Base-by-base conservation (phyloP, 225 moss, liverwort and hornwort genomes). In the Straminergon stramineum region DNA sequence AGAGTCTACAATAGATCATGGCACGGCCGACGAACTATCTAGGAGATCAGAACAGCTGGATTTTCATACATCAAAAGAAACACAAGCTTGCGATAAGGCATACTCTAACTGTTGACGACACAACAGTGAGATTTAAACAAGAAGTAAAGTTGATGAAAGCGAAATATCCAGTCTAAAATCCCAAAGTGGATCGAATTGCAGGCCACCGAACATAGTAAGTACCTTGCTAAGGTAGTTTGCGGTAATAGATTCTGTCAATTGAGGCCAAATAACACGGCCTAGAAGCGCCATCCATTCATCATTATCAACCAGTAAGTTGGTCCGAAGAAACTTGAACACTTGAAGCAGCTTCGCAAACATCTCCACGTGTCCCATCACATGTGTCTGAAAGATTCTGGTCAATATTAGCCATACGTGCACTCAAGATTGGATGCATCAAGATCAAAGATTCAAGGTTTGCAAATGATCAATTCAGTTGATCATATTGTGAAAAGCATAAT, bases 211-310 rank as follows among this genome's bases (percentile, higher is more conserved):
- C 28, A 66, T 64, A 81, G 43, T 48, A 86, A 86, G 23, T 91
- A 98, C 98, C 97, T 96, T 96, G 89, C 92, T 92, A 74, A 98
- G 95, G 85, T 91, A 92, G 88, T 93, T 92, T 43, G 88, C 86
- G 88, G 94, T 95, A 69, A 98, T 95, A 53, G 98, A 93, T 87
- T 96, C 95, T 35, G 95, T 94, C 84, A 98, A 93, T 79, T 94
- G 94, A 88, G 98, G 98, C 98, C 98, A 98, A 75, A 97, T 91
- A 82, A 95, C 92, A 83, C 95, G 96, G 73, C 98, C 98, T 87
- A 98, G 95, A 85, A 94, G 93, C 83, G 89, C 90, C 96, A 96
- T 96, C 93, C 94, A 93, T 77, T 93, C 92, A 78, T 93, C 86
- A 73, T 93, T 91, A 82, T 92, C 84, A 87, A 92, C 93, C 91